phyloP scores from a whole-genome alignment of 305 asterid species.

The Ajuga reptans region DNA sequence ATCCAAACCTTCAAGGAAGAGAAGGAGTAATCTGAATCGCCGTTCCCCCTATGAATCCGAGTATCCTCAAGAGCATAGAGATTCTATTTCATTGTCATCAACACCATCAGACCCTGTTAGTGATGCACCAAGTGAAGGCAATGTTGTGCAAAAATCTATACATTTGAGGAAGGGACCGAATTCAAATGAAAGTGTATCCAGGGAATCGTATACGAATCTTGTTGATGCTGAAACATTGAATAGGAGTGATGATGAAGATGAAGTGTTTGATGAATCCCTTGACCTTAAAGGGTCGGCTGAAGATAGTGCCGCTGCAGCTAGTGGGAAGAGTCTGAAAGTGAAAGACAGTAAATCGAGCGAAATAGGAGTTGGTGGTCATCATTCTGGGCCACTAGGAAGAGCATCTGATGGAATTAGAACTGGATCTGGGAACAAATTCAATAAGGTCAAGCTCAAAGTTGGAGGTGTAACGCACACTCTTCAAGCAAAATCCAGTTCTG shows the following conservation, averaged over 20 bases:
- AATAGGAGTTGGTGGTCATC: slow-evolving; percentile 10
- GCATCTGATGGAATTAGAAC: slow-evolving; percentile 34
- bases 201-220: slow-evolving; percentile 30
- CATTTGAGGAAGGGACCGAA: slow-evolving; percentile 18
- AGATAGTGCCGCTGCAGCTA: slow-evolving; percentile 25
- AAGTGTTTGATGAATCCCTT: slow-evolving; percentile 22
- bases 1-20: slow-evolving; percentile 35
- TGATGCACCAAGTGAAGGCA: slow-evolving; percentile 49
- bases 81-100: slow-evolving; percentile 46
- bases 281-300: slow-evolving; percentile 17
- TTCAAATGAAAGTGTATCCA: slow-evolving; percentile 21
- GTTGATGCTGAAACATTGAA: slow-evolving; percentile 31
- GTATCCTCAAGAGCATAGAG: slow-evolving; percentile 35
- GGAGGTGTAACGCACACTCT: slow-evolving; percentile 71
- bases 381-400: slow-evolving; percentile 26
- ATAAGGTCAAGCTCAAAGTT: slow-evolving; percentile 64
- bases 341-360: slow-evolving; percentile 20
- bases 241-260: slow-evolving; percentile 25
- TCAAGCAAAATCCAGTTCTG: slow-evolving; percentile 38
- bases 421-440: slow-evolving; percentile 36
- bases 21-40: slow-evolving; percentile 52
- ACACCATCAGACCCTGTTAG: slow-evolving; percentile 43
- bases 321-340: slow-evolving; percentile 23
- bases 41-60: slow-evolving; percentile 45
- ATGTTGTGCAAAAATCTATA: slow-evolving; percentile 17